Evolutionary conservation across 2,329 filamentous ascomycete species (phyloP), one percentile per base, ranked within the genome.

Genomic region (Amauroascus verrucosus): DNA sequence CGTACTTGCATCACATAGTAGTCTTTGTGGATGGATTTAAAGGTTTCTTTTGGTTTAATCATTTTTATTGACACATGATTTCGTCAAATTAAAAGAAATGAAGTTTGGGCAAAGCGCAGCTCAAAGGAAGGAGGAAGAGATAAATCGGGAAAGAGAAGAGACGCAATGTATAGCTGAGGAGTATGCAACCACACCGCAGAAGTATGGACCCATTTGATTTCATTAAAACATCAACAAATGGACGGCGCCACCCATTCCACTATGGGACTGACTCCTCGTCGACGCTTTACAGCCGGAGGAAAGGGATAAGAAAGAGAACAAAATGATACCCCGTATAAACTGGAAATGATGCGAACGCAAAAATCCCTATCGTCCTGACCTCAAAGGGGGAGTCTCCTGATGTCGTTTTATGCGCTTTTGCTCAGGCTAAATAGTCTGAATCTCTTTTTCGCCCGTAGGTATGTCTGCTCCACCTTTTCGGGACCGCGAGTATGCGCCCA

Each of bases 161-260:
- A 22, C 35, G 37, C 33, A 24, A 11, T 24, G 6, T 14, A 50
- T 32, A 35, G 35, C 24, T 43, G 37, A 24, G 26, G 24, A 50
- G 28, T 8, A 38, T 26, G 37, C 48, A 43, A 32, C 28, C 24
- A 33, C 37, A 41, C 32, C 24, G 6, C 37, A 35, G 20, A 16
- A 28, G 37, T 24, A 38, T 48, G 46, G 46, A 28, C 46, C 46
- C 28, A 43, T 50, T 41, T 33, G 37, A 50, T 50, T 50, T 43
- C 37, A 50, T 50, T 38, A 48, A 48, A 51, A 48, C 30, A 41
- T 40, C 30, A 51, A 51, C 43, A 46, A 41, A 33, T 20, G 40
- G 16, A 46, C 38, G 48, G 35, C 30, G 37, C 35, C 44, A 46
- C 35, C 48, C 35, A 26, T 35, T 52, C 37, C 48, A 43, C 16